phyloP scores from a whole-genome alignment of 192 early-diverging fungal species.

The Allomyces arbusculus region DNA sequence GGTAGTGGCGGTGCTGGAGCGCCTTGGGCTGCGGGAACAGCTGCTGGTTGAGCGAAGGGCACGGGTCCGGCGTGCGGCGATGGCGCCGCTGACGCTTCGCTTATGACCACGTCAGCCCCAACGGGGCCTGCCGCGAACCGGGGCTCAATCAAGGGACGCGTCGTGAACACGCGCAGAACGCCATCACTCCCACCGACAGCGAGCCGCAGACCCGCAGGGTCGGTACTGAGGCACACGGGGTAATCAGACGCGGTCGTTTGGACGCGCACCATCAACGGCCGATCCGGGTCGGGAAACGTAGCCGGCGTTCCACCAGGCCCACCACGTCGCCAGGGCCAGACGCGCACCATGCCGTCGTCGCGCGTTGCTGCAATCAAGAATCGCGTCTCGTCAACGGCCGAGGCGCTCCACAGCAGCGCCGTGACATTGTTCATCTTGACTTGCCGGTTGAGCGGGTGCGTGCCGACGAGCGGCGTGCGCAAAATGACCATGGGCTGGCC shows the following conservation, averaged over 20 bases:
- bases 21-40: too few relatives aligned
- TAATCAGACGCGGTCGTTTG: background rate
- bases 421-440: slow-evolving; percentile 3
- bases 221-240: background rate
- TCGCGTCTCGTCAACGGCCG: slow-evolving; percentile 3
- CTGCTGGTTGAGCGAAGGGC: too few relatives aligned
- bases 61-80: too few relatives aligned
- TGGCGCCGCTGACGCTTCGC: too few relatives aligned
- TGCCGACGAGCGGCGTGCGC: background rate
- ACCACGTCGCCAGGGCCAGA: slow-evolving; percentile 3
- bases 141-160: background rate
- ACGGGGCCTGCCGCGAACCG: background rate
- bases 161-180: slow-evolving; percentile 4
- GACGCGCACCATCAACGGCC: background rate
- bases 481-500: slow-evolving; percentile 4
- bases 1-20: too few relatives aligned
- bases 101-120: too few relatives aligned
- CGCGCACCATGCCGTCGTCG: slow-evolving; percentile 4
- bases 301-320: background rate
- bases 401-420: slow-evolving; percentile 1
- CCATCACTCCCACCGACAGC: slow-evolving; percentile 6
- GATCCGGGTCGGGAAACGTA: background rate
- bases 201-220: slow-evolving; percentile 2
- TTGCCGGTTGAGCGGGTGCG: background rate
- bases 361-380: slow-evolving; percentile 1